Conservation (phyloP, 768 basidiomycete genomes). For the Calocera viscosa region DNA sequence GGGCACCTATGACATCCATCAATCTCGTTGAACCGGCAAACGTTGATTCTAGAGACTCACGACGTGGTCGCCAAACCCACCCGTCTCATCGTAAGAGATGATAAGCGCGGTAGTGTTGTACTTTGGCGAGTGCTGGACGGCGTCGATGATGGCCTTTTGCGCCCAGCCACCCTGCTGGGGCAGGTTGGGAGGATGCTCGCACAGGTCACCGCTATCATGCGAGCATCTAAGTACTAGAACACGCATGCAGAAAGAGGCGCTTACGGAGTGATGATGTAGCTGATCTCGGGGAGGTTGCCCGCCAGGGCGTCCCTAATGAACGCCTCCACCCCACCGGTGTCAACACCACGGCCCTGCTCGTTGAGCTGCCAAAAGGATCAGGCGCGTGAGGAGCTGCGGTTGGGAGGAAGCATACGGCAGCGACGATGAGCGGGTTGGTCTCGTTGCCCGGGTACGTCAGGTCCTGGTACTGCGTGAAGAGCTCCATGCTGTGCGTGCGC, state of each 20-base stretch:
- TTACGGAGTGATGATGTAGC: slow-evolving; percentile 12
- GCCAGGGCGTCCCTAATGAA: slow-evolving; percentile 12
- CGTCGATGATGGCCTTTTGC: slow-evolving; percentile 12
- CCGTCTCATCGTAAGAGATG: slow-evolving; percentile 16
- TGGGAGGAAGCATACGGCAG: background rate
- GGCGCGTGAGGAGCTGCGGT: background rate
- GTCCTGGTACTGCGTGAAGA: too few species aligned
- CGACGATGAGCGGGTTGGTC: background rate
- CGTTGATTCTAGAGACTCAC: too few species aligned
- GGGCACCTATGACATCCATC: too few species aligned
- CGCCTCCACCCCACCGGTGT: slow-evolving; percentile 10
- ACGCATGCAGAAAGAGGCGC: background rate
- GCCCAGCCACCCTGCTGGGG: slow-evolving; percentile 13
- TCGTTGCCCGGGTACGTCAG: background rate
- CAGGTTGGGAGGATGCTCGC: slow-evolving; percentile 13
- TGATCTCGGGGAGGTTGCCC: slow-evolving; percentile 14
- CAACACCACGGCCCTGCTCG: too few species aligned
- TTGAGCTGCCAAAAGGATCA: too few species aligned
- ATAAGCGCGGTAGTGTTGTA: slow-evolving; percentile 14
- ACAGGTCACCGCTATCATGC: slow-evolving; percentile 10
- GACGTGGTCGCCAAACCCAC: slow-evolving; percentile 15
- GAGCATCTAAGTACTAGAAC: background rate
- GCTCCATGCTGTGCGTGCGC: too few species aligned
- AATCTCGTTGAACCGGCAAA: too few species aligned
- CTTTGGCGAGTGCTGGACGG: slow-evolving; percentile 13